These are phyloP conservation scores for Xylariaceae sp. DNA, from an alignment of 2,329 filamentous ascomycete genomes.

Conservation along the genomic window DNA sequence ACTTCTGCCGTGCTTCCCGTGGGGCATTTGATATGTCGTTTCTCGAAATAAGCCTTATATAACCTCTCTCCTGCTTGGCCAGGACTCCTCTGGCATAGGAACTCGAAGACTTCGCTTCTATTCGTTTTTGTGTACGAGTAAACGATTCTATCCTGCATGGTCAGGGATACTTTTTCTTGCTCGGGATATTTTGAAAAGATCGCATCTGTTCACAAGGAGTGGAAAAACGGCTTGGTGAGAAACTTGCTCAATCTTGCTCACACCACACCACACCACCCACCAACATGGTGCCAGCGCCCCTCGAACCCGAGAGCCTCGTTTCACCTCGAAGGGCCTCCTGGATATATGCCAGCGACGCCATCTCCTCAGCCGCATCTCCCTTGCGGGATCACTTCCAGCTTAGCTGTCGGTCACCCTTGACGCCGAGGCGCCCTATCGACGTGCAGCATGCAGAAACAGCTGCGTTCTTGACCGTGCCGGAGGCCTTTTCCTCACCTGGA, in stretches of 20 bases:
- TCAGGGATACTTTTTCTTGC: too few relatives aligned
- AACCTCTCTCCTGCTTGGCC: too few relatives aligned
- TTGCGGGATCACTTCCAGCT: constrained; percentile 22
- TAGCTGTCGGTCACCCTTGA: constrained; percentile 25
- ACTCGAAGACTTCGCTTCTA: too few relatives aligned
- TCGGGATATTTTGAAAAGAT: too few relatives aligned
- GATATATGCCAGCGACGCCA: constrained; percentile 15
- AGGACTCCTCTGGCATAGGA: too few relatives aligned
- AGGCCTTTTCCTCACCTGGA: constrained; percentile 9
- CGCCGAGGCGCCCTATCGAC: constrained; percentile 9
- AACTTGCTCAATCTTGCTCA: constrained; percentile 9
- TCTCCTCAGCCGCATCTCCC: constrained; percentile 22
- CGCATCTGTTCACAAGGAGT: too few relatives aligned
- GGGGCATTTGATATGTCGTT: too few relatives aligned
- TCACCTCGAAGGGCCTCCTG: constrained; percentile 8
- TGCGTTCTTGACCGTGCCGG: constrained; percentile 17
- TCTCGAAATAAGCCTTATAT: too few relatives aligned
- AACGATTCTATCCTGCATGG: too few relatives aligned
- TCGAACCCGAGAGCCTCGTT: constrained; percentile 5
- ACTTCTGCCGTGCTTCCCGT: too few relatives aligned
- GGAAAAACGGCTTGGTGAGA: too few relatives aligned
- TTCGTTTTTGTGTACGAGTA: too few relatives aligned
- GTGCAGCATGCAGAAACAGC: constrained; percentile 5
- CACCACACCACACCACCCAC: constrained; percentile 2
- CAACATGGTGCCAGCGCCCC: constrained; percentile 14